Conservation (phyloP, 176 grass and related monocot species). For the Chloris gayana region DNA sequence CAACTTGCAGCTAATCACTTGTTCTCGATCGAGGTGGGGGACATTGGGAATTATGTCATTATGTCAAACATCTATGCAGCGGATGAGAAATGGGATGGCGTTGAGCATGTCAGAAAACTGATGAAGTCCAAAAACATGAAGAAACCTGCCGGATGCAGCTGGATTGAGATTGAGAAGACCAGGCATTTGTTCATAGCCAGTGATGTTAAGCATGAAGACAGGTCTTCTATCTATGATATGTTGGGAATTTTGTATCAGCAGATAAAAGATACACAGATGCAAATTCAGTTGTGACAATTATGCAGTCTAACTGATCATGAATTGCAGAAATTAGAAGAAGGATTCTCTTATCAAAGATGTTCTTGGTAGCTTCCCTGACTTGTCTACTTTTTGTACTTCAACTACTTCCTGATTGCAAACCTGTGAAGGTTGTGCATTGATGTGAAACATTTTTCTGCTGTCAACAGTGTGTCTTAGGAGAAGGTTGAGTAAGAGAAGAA, state of each 20-base stretch:
- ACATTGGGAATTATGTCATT: constrained; percentile 63
- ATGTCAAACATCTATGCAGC: constrained; percentile 83
- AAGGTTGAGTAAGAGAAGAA: neutral
- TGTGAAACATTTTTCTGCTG: neutral
- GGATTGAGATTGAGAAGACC: constrained; percentile 59
- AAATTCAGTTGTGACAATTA: neutral
- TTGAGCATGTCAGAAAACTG: constrained; percentile 69
- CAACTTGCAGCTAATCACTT: constrained; percentile 52
- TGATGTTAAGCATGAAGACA: constrained; percentile 56
- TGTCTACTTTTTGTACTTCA: neutral
- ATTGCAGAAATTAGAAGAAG: constrained; percentile 1
- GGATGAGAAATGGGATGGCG: constrained; percentile 63
- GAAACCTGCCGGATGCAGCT: constrained; percentile 79
- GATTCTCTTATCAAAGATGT: constrained; percentile 1
- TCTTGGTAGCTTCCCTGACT: constrained; percentile 12
- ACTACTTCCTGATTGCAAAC: neutral
- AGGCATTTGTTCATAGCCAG: constrained; percentile 61
- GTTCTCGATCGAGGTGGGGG: constrained; percentile 43
- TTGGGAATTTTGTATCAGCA: constrained; percentile 59
- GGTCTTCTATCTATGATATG: constrained; percentile 40
- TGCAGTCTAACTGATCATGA: neutral
- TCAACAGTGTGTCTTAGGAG: neutral
- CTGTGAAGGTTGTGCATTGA: neutral
- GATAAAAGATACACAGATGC: constrained; percentile 43
- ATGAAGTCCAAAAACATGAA: constrained; percentile 73